These are phyloP conservation scores for Pueraria montana DNA, from an alignment of 306 rosid species.

Conservation along the genomic window DNA sequence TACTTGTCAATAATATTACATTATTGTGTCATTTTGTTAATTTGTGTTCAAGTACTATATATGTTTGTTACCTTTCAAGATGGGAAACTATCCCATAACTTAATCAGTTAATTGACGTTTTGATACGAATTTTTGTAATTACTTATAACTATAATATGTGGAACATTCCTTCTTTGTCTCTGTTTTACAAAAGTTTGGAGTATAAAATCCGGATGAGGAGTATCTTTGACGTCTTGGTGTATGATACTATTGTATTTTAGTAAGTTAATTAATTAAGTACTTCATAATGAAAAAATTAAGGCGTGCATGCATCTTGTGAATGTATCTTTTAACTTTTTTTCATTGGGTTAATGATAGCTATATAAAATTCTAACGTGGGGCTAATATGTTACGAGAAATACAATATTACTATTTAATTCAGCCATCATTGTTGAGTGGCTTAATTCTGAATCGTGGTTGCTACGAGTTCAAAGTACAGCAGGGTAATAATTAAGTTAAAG, in stretches of 20 bases:
- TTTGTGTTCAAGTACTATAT: neutral
- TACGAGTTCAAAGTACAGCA: slow-evolving; percentile 31
- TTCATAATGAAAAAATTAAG: slow-evolving; percentile 27
- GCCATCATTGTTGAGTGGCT: neutral
- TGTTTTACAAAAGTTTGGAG: slow-evolving; percentile 24
- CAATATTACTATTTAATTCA: neutral
- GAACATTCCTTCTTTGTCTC: slow-evolving; percentile 43
- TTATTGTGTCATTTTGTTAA: neutral
- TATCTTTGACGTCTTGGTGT: slow-evolving; percentile 37
- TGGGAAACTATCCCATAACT: neutral
- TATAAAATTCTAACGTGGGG: slow-evolving; percentile 6
- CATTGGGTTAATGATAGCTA: slow-evolving; percentile 37
- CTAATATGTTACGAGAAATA: slow-evolving; percentile 30
- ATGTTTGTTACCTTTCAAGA: neutral
- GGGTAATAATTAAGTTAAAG: neutral
- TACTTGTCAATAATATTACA: neutral
- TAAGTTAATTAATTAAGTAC: slow-evolving; percentile 21
- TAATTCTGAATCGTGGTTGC: slow-evolving; percentile 29
- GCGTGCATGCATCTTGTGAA: slow-evolving; percentile 50
- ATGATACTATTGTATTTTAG: slow-evolving; percentile 12
- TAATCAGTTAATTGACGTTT: neutral
- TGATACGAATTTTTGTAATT: neutral
- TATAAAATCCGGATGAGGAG: slow-evolving; percentile 26
- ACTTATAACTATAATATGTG: neutral
- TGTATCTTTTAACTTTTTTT: slow-evolving; percentile 21